Evolutionary conservation across 225 moss, liverwort and hornwort genomes (phyloP).

Genomic region (Bryum argenteum): DNA sequence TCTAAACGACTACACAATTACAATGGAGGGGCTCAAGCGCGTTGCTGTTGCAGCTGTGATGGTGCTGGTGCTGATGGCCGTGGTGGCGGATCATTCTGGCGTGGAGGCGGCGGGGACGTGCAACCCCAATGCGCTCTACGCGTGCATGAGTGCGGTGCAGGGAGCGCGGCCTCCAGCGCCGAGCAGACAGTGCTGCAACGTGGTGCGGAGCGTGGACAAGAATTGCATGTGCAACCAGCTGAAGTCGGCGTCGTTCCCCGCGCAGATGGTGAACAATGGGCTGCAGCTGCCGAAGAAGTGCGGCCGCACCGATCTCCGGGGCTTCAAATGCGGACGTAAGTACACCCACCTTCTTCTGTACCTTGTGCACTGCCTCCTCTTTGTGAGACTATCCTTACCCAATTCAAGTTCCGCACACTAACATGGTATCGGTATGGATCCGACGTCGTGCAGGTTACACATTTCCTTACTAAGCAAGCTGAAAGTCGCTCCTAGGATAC

Average conservation of each 20-base stretch:
- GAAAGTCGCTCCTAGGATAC: no score
- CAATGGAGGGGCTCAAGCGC: no score
- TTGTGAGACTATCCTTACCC: no score
- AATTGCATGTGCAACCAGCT: conserved; percentile 35
- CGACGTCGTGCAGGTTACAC: no score
- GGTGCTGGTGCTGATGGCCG: conserved; percentile 21
- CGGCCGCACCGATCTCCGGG: conserved; percentile 7
- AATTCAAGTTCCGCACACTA: no score
- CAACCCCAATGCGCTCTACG: conserved; percentile 21
- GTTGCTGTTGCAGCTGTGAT: background rate
- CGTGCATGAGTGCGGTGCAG: conserved; percentile 16
- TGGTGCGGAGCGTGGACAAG: conserved; percentile 34
- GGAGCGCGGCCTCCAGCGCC: conserved; percentile 18
- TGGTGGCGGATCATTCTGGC: conserved; percentile 18
- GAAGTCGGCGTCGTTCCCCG: conserved; percentile 19
- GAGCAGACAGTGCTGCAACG: conserved; percentile 25
- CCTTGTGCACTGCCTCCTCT: no score
- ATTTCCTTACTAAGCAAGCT: no score
- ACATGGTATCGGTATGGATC: no score
- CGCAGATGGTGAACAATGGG: conserved; percentile 27
- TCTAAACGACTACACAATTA: no score
- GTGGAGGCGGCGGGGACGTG: conserved; percentile 16
- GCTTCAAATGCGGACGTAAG: conserved; percentile 32
- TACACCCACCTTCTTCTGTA: background rate
- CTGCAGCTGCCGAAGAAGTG: conserved; percentile 37